Evolutionary conservation across 2,329 filamentous ascomycete genomes (phyloP), one percentile per base, ranked within the genome.

Genomic region (Phialophora macrospora): DNA sequence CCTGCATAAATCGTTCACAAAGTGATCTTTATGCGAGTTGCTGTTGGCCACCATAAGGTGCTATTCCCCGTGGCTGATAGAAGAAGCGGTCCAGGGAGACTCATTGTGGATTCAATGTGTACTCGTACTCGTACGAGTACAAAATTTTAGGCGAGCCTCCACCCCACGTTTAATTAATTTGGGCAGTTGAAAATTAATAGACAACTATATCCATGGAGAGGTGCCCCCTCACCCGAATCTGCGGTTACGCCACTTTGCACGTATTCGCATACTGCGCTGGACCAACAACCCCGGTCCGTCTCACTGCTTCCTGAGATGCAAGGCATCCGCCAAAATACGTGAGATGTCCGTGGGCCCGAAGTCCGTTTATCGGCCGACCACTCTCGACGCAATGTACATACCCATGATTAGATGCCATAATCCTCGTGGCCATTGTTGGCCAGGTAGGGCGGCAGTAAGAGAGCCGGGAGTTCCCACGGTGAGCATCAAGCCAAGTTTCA

Each of bases 1-100:
- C 48, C 48, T 51, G 48, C 48, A 51, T 51, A 51, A 51, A 22
- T 22, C 22, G 24, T 51, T 51, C 48, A 51, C 24, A 51, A 51
- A 44, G 17, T 51, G 48, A n/a, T 8, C 20, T 3, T 51, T 51
- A 28, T 51, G 48, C 48, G 9, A 8, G 4, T 51, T 17, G 20
- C 7, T 51, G 48, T 26, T 26, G 48, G 48, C 48, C 48, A 26
- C 46, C 7, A 7, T 49, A 49, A 1, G 20, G 20, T 51, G 24
- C 9, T 12, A 26, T 51, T 22, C 48, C 24, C 48, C 11, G 22
- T 51, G 48, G 20, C 26, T 51, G 48, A 51, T 8, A 51, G 48
- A 51, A 12, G 48, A 26, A 51, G 48, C 22, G 22, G 48, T 22
- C 20, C 48, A 51, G 4, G 5, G 20, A n/a, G 17, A 44, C 38